These are phyloP conservation scores for Teratosphaeriaceae sp. DNA, from an alignment of 2,329 filamentous ascomycete species.

Conservation along the genomic window DNA sequence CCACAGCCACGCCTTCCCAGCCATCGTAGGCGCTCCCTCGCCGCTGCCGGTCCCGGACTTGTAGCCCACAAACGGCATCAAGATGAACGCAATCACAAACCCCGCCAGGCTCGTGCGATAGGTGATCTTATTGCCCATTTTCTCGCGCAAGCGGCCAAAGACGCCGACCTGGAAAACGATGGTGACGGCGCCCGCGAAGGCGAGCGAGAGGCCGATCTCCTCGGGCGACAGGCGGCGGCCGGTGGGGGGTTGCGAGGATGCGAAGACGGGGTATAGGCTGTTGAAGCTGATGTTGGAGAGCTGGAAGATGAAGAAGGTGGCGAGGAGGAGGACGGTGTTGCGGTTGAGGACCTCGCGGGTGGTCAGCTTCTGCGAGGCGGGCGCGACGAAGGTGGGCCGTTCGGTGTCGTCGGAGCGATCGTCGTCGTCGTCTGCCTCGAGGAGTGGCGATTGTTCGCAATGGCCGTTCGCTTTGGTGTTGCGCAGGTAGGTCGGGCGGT, in stretches of 20 bases:
- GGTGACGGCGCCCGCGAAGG: slow-evolving; percentile 74
- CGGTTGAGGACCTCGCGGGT: slow-evolving; percentile 62
- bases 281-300: slow-evolving; percentile 93
- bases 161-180: slow-evolving; percentile 85
- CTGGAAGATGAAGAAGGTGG: slow-evolving; percentile 89
- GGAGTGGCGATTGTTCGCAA: slow-evolving; percentile 10
- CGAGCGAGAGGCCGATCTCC: slow-evolving; percentile 79
- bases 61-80: slow-evolving; percentile 89
- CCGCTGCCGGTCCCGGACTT: slow-evolving; percentile 49
- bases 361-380: slow-evolving; percentile 43
- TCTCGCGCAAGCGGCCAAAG: slow-evolving; percentile 71
- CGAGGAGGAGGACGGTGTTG: slow-evolving; percentile 73
- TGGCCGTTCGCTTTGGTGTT: slow-evolving; percentile 8
- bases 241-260: slow-evolving; percentile 64
- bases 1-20: slow-evolving; percentile 65
- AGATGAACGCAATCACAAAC: slow-evolving; percentile 71
- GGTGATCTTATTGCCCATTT: slow-evolving; percentile 76
- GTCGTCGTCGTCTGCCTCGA: slow-evolving; percentile 15
- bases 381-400: slow-evolving; percentile 25
- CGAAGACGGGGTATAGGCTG: slow-evolving; percentile 90
- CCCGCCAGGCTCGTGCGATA: slow-evolving; percentile 74
- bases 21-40: slow-evolving; percentile 42
- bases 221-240: slow-evolving; percentile 69
- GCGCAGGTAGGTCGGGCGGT: slow-evolving; percentile 52
- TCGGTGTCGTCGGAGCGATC: slow-evolving; percentile 29